Evolutionary conservation across 306 rosid species (phyloP).

Genomic region (Albizia julibrissin): DNA sequence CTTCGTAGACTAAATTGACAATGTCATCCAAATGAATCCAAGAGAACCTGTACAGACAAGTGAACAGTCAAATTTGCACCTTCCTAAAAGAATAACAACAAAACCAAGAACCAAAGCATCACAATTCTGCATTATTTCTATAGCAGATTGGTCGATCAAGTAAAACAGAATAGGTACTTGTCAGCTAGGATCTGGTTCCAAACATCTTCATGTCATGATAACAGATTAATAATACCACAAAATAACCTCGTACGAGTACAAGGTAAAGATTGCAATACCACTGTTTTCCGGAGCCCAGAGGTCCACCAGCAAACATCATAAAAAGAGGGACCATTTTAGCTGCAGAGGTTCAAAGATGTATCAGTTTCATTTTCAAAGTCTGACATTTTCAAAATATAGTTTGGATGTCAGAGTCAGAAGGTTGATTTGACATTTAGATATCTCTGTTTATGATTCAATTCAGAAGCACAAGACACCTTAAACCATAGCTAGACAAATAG

Average conservation of each 20-base stretch:
- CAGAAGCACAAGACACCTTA: background rate
- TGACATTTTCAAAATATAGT: background rate
- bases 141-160: background rate
- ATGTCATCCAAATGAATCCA: slow-evolving; percentile 99
- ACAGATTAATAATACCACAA: slow-evolving; percentile 20
- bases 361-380: slow-evolving; percentile 5
- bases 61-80: slow-evolving; percentile 4
- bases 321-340: slow-evolving; percentile 97
- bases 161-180: background rate
- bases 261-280: slow-evolving; percentile 60
- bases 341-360: slow-evolving; percentile 49
- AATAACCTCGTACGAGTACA: slow-evolving; percentile 20
- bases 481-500: background rate
- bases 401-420: background rate
- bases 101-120: background rate
- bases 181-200: background rate
- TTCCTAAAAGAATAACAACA: slow-evolving; percentile 5
- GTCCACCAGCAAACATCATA: slow-evolving; percentile 97
- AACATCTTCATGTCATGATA: slow-evolving; percentile 7
- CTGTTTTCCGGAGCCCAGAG: slow-evolving; percentile 91
- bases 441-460: background rate
- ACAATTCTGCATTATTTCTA: slow-evolving; percentile 18
- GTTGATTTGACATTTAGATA: background rate
- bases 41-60: slow-evolving; percentile 67
- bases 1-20: slow-evolving; percentile 85